These are phyloP conservation scores for Aspergillus hortae DNA, from an alignment of 2,329 filamentous ascomycete genomes.

Conservation along the genomic window DNA sequence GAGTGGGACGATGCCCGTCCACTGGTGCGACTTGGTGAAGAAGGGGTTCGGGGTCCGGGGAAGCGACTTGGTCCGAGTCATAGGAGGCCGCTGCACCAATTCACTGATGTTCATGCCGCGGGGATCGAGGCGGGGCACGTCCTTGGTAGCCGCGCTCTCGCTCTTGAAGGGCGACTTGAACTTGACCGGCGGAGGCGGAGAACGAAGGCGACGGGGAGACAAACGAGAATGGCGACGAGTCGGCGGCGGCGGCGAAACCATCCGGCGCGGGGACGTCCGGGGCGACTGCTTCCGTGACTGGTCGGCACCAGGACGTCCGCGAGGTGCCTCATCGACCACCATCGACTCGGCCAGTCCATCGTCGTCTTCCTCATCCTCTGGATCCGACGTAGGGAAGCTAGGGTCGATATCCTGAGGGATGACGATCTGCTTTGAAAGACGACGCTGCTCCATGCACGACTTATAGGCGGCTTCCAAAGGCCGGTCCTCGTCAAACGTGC, in stretches of 20 bases:
- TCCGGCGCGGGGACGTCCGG: constrained; percentile 59
- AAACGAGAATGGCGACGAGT: constrained; percentile 47
- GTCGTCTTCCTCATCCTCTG: constrained; percentile 74
- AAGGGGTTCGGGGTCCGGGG: constrained; percentile 74
- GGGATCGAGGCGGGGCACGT: constrained; percentile 43
- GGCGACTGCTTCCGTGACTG: constrained; percentile 52
- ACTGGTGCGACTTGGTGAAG: constrained; percentile 38
- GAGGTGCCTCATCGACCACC: constrained; percentile 45
- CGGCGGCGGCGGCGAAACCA: constrained; percentile 49
- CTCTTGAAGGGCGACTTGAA: constrained; percentile 45
- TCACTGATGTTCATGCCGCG: constrained; percentile 52
- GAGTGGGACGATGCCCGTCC: constrained; percentile 31
- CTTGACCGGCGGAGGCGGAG: constrained; percentile 62
- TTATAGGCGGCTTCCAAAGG: constrained; percentile 93
- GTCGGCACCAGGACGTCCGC: constrained; percentile 43
- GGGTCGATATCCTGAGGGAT: constrained; percentile 98
- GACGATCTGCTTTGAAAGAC: constrained; percentile 72
- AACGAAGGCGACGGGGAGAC: constrained; percentile 67
- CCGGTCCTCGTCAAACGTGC: constrained; percentile 91
- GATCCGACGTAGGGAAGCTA: constrained; percentile 92
- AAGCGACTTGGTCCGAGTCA: constrained; percentile 79
- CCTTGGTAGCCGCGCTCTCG: constrained; percentile 38
- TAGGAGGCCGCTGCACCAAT: constrained; percentile 60
- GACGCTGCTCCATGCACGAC: constrained; percentile 74
- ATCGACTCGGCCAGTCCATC: constrained; percentile 51